Percentiles rank a stretch among this genome's conserved stretches.
Evolutionary conservation across 345 rosid genomes (phyloP).

Genomic region (Hibiscus mutabilis): DNA sequence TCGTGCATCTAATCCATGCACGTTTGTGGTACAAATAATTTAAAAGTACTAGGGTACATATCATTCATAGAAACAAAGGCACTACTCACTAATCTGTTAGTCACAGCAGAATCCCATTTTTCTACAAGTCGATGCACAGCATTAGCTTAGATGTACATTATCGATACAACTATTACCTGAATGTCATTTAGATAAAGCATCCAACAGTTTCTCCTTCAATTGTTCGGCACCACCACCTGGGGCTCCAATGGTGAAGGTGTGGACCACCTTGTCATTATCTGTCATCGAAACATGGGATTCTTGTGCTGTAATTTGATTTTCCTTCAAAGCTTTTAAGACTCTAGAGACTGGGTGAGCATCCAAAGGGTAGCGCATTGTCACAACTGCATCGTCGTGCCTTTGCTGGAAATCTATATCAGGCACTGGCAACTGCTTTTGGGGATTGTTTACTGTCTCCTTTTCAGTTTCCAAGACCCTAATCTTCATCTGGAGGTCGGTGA

Average conservation of each 20-base stretch:
- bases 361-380: slow-evolving; percentile 65
- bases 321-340: slow-evolving; percentile 57
- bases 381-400: slow-evolving; percentile 65
- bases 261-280: slow-evolving; percentile 56
- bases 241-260: slow-evolving; percentile 61
- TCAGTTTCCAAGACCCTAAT: slow-evolving; percentile 73
- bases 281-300: slow-evolving; percentile 51
- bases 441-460: slow-evolving; percentile 40
- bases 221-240: slow-evolving; percentile 71
- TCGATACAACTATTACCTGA: slow-evolving; percentile 5
- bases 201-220: slow-evolving; percentile 69
- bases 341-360: slow-evolving; percentile 66
- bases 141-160: neutral
- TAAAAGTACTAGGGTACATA: slow-evolving; percentile 8
- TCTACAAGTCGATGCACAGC: neutral
- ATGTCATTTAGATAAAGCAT: slow-evolving; percentile 44
- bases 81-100: slow-evolving; percentile 6
- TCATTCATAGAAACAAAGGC: neutral
- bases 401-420: slow-evolving; percentile 68
- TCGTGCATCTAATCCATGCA: neutral
- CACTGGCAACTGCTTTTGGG: slow-evolving; percentile 31
- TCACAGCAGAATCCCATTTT: neutral
- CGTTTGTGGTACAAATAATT: neutral
- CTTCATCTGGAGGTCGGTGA: slow-evolving; percentile 74
- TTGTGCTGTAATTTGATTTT: slow-evolving; percentile 51